phyloP scores from a whole-genome alignment of 2,329 filamentous ascomycete species.

The Fusarium brachygibbosum region DNA sequence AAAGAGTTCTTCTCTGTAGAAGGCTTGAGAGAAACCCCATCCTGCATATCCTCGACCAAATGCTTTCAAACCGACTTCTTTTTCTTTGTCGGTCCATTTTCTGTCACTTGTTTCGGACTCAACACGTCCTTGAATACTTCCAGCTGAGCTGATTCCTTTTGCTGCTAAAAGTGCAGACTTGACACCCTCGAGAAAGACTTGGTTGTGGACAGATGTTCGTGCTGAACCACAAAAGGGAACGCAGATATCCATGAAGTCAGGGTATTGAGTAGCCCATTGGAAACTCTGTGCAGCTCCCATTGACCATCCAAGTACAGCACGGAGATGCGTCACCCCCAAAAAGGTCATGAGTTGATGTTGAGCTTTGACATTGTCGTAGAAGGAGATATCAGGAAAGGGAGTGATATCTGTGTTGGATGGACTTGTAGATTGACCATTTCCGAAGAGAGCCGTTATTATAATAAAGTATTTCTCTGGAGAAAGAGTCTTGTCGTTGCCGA shows the following conservation, averaged over 20 bases:
- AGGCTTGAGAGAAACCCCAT: conserved; percentile 84
- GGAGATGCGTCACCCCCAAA: conserved; percentile 59
- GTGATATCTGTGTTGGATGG: conserved; percentile 61
- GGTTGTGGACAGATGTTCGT: conserved; percentile 65
- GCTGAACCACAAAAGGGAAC: conserved; percentile 66
- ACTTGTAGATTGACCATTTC: conserved; percentile 67
- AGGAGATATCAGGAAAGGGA: conserved; percentile 60
- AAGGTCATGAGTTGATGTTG: conserved; percentile 60
- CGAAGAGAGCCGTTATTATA: conserved; percentile 65
- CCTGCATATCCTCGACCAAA: conserved; percentile 82
- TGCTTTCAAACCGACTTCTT: conserved; percentile 69
- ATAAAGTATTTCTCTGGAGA: conserved; percentile 67
- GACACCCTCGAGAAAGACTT: conserved; percentile 68
- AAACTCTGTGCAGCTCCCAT: conserved; percentile 69
- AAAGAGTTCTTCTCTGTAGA: conserved; percentile 80
- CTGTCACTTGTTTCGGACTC: conserved; percentile 40
- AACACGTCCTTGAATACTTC: conserved; percentile 50
- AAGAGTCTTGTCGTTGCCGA: conserved; percentile 74
- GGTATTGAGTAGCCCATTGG: conserved; percentile 64
- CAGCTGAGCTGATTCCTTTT: conserved; percentile 65
- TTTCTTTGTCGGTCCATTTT: conserved; percentile 59
- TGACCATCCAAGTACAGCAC: conserved; percentile 67
- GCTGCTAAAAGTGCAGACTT: conserved; percentile 61
- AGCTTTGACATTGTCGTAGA: conserved; percentile 66
- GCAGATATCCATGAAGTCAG: conserved; percentile 61